phyloP scores from a whole-genome alignment of 2,329 filamentous ascomycete genomes.

The Ilyonectria destructans region DNA sequence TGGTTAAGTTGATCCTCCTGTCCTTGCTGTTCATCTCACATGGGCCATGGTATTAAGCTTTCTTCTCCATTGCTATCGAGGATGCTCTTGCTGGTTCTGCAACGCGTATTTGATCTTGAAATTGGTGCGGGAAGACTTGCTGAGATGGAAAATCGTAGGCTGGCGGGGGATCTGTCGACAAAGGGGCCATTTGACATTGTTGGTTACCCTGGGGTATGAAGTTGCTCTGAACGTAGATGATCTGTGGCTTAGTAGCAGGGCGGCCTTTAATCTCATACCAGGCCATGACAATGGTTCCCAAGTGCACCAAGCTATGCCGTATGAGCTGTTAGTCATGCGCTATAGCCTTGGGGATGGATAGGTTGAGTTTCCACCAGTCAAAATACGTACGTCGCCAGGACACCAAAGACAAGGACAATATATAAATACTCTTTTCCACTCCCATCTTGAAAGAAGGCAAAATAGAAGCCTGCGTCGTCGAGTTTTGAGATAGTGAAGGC shows the following conservation, averaged over 20 bases:
- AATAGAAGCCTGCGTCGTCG: constrained; percentile 37
- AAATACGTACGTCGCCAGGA: constrained; percentile 32
- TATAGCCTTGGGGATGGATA: background rate
- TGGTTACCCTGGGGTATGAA: background rate
- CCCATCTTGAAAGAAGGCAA: constrained; percentile 34
- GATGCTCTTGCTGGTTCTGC: background rate
- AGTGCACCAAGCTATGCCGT: constrained; percentile 5
- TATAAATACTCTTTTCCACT: constrained; percentile 28
- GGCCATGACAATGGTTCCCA: constrained; percentile 5
- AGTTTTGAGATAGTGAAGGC: constrained; percentile 34
- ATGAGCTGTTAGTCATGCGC: background rate
- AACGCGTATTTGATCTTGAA: background rate
- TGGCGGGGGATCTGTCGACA: constrained; percentile 5
- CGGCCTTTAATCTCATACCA: constrained; percentile 6
- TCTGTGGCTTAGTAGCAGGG: constrained; percentile 1
- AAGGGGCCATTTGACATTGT: background rate
- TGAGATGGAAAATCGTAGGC: background rate
- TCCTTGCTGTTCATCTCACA: too few species aligned
- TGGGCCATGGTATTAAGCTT: background rate
- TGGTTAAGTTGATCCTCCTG: too few species aligned
- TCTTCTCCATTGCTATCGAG: background rate
- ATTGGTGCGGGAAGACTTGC: background rate
- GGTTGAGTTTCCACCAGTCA: background rate
- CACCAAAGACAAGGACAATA: constrained; percentile 30
- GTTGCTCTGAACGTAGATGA: constrained; percentile 20